phyloP scores from a whole-genome alignment of 2,329 filamentous ascomycete genomes.

The Cordyceps pruinosa region DNA sequence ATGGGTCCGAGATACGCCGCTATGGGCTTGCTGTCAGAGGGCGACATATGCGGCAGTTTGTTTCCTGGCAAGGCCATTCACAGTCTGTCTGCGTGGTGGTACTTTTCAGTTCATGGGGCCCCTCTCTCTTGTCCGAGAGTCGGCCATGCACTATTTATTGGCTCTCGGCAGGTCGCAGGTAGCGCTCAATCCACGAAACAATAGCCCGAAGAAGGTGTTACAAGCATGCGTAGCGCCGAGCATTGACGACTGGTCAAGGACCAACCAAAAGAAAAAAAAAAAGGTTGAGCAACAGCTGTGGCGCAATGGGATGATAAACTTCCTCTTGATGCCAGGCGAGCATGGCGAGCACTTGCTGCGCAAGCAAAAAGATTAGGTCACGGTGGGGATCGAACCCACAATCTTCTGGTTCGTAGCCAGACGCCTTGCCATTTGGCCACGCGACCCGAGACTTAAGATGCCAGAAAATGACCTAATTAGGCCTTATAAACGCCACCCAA shows the following conservation, averaged over 20 bases:
- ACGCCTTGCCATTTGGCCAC: slow-evolving; percentile 17
- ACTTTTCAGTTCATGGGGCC: not conserved
- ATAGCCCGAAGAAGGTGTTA: too few relatives aligned
- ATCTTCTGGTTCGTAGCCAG: slow-evolving; percentile 16
- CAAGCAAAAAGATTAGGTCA: slow-evolving; percentile 14
- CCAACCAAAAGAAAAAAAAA: too few relatives aligned
- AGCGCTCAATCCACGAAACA: too few relatives aligned
- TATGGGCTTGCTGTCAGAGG: slow-evolving; percentile 8
- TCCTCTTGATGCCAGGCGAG: too few relatives aligned
- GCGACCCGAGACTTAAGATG: slow-evolving; percentile 5
- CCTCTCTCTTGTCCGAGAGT: not conserved
- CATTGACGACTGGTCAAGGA: too few relatives aligned
- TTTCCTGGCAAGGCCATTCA: not conserved
- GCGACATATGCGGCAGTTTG: not conserved
- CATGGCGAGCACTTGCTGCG: too few relatives aligned
- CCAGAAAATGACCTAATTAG: not conserved
- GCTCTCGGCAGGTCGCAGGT: not conserved
- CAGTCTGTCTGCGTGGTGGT: not conserved
- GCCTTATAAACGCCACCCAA: not conserved
- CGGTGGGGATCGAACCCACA: slow-evolving; percentile 16
- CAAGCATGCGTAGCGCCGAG: too few relatives aligned
- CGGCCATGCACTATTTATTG: not conserved
- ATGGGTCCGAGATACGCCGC: slow-evolving; percentile 8
- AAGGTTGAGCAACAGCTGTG: too few relatives aligned
- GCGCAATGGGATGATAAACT: too few relatives aligned